These are phyloP conservation scores for Aspergillus leporis DNA, from an alignment of 495 filamentous ascomycete species.

Conservation along the genomic window DNA sequence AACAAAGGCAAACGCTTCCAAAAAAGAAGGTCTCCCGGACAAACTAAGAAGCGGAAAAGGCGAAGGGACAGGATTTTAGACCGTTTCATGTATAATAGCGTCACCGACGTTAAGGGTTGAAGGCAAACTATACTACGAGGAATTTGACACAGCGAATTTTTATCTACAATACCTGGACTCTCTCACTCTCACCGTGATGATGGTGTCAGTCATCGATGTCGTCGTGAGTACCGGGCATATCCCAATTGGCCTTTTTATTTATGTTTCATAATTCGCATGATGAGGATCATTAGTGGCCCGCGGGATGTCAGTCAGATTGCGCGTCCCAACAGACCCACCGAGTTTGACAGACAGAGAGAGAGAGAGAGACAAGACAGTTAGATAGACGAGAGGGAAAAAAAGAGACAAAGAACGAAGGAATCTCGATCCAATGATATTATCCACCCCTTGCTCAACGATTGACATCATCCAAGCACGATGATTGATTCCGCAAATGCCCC, in stretches of 20 bases:
- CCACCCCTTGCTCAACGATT: neutral
- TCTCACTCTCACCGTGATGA: neutral
- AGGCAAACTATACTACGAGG: neutral
- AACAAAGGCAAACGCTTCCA: neutral
- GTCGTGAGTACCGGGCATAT: neutral
- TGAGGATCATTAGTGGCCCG: neutral
- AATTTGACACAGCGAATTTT: neutral
- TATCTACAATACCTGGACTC: neutral
- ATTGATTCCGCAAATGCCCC: neutral
- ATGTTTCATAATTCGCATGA: conserved; percentile 2
- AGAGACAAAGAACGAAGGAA: neutral
- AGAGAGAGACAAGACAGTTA: neutral
- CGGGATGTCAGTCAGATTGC: conserved; percentile 1
- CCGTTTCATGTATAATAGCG: conserved; percentile 3
- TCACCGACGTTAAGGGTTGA: neutral
- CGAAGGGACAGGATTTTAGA: neutral
- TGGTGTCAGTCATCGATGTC: neutral
- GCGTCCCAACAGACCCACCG: conserved; percentile 3
- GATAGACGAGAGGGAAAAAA: neutral
- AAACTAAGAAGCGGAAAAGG: neutral
- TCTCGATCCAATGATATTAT: neutral
- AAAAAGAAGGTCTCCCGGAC: neutral
- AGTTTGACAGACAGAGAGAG: neutral
- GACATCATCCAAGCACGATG: neutral
- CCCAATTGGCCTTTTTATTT: neutral